A percentile compares a stretch with the other conserved stretches of the same genome.
Conservation (phyloP, 1,139 yeast genomes). For the Casaregolazyma lundiana region DNA sequence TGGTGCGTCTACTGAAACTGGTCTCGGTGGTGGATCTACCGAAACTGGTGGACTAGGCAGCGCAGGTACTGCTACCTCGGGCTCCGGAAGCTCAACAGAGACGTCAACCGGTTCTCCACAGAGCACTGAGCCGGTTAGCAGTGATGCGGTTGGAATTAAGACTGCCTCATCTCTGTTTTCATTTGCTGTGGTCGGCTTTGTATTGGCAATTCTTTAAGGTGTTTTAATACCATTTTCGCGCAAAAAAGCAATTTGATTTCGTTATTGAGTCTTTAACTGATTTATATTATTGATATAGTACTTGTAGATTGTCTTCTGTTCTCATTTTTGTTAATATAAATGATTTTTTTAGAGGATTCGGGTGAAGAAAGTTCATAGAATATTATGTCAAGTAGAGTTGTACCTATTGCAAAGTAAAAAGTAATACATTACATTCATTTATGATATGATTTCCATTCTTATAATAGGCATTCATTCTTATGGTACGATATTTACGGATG, state of each 20-base stretch:
- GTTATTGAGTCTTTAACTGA: not conserved
- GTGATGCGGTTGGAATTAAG: not conserved
- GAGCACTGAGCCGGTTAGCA: not conserved
- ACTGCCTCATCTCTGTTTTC: not conserved
- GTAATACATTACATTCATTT: too few species aligned
- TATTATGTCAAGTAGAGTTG: too few species aligned
- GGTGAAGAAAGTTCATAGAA: too few species aligned
- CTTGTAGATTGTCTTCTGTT: not conserved
- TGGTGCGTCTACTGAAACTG: slow-evolving; percentile 1
- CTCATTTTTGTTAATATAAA: not conserved
- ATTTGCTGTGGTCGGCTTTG: not conserved
- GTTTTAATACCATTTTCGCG: not conserved
- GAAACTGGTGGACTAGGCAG: too few species aligned
- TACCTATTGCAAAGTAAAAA: too few species aligned
- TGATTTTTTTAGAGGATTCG: not conserved
- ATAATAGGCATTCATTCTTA: too few species aligned
- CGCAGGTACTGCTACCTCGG: not conserved
- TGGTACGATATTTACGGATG: too few species aligned
- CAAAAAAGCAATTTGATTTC: not conserved
- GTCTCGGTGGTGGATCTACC: not conserved
- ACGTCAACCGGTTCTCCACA: not conserved
- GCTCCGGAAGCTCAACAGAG: not conserved
- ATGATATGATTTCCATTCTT: not conserved
- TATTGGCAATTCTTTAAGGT: not conserved
- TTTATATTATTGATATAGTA: not conserved